Evolutionary conservation across 257 asterid species (phyloP).

Genomic region (Salvia miltiorrhiza): DNA sequence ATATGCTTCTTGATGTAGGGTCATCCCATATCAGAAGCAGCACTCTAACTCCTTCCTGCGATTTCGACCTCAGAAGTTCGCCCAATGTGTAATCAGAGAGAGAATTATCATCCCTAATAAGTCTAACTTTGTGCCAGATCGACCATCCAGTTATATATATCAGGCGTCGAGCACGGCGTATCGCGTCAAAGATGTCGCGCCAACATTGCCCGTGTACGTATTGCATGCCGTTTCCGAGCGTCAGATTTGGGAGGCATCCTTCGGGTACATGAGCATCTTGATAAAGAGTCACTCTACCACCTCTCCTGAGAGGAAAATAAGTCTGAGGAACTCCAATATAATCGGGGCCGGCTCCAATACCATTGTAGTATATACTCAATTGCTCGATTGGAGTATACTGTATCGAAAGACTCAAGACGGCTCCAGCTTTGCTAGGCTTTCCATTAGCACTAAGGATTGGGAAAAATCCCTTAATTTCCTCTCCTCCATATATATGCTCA

Average conservation of each 20-base stretch:
- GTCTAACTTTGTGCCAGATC: slow-evolving; percentile 92
- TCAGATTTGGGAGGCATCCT: slow-evolving; percentile 70
- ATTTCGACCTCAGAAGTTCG: slow-evolving; percentile 83
- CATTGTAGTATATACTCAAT: slow-evolving; percentile 65
- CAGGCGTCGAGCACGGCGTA: slow-evolving; percentile 75
- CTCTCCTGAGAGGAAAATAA: slow-evolving; percentile 90
- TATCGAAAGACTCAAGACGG: slow-evolving; percentile 70
- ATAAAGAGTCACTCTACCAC: slow-evolving; percentile 83
- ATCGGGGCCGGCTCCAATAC: slow-evolving; percentile 91
- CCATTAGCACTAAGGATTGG: slow-evolving; percentile 76
- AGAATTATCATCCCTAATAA: slow-evolving; percentile 73
- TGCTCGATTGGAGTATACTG: slow-evolving; percentile 71
- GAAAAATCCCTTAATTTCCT: slow-evolving; percentile 59
- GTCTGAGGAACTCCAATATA: slow-evolving; percentile 85
- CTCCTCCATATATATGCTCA: slow-evolving; percentile 75
- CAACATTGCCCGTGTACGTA: slow-evolving; percentile 92
- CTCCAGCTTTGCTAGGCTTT: slow-evolving; percentile 82
- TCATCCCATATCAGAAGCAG: slow-evolving; percentile 97
- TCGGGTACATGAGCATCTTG: slow-evolving; percentile 99
- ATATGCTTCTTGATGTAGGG: slow-evolving; percentile 91
- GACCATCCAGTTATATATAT: slow-evolving; percentile 98
- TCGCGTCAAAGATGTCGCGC: slow-evolving; percentile 83
- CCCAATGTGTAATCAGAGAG: slow-evolving; percentile 64
- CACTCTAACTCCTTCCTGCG: slow-evolving; percentile 99
- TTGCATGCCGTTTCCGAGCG: slow-evolving; percentile 67